Base-by-base conservation (phyloP, 208 protist species). In the Leishmania tropica region DNA sequence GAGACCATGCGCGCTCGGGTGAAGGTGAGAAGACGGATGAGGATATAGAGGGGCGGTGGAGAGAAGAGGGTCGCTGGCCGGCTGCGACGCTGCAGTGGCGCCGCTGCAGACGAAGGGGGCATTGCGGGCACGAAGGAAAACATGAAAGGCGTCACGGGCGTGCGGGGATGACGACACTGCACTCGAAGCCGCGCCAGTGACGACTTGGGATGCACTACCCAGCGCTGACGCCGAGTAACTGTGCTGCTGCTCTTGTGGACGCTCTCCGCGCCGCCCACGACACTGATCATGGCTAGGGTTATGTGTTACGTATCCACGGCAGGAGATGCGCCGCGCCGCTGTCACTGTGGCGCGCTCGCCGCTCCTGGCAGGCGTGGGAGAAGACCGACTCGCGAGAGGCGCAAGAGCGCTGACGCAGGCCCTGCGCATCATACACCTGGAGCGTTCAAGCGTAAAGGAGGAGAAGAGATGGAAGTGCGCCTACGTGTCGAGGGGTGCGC, bases 81-180 rank as follows among this genome's bases (percentile, higher is more conserved):
- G 51, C 72, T 5, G 72, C 72, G 48, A 40, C 35, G 31, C n/a
- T 19, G 48, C 70, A 3, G 21, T 17, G 10, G 42, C 35, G 21
- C 56, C 28, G 51, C 70, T 1, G 31, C 71, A 19, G n/a, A 80
- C 40, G 67, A 79, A 88, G 0, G 85, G 81, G 11, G 62, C 65
- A 58, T 79, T 85, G 7, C 79, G 77, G 48, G 54, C 19, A 10
- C 78, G 80, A 60, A 88, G 47, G 56, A 85, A 88, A 1, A 53
- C 67, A 42, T 85, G 64, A 58, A 88, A 88, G 1, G 76, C 70
- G 2, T 65, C 48, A 1, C 76, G 3, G 28, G 79, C 78, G 15
- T 56, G 71, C 45, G 56, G 67, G 8, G 75, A 64, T 28, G 74
- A 21, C 24, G n/a, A 37, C 48, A 10, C 48, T n/a, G 45, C 15